Evolutionary conservation across 2,329 filamentous ascomycete genomes (phyloP), one percentile per base, ranked within the genome.

Genomic region (Fusarium sp.): DNA sequence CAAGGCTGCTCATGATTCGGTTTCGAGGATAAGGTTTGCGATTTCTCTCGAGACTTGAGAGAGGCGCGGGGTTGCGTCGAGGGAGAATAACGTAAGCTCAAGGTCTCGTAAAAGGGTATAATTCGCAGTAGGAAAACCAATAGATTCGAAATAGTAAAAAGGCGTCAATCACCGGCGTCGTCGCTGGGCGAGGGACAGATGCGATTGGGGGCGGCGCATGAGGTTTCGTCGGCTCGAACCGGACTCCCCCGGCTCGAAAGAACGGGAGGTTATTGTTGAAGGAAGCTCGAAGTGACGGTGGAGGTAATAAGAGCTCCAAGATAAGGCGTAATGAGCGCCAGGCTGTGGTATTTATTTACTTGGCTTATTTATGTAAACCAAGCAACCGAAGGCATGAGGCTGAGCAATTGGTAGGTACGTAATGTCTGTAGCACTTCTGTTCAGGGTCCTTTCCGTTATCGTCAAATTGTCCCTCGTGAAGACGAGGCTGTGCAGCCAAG

Each of bases 1-100:
- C 85, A 77, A 80, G 76, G 78, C 79, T 83, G 74, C 75, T 76
- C 80, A 80, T 81, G 73, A 70, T 79, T 76, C 46, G 70, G 69
- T 49, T 30, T 66, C 65, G 68, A 64, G 52, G 41, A 49, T 52
- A 59, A 38, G 38, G 67, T 50, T 59, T 58, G 59, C 60, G 45
- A 63, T 65, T 64, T 48, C 60, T 37, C 58, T 57, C 67, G n/a
- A 66, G 46, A 38, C 32, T 60, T 38, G 45, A 59, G 40, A 41
- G 44, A 56, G 60, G 62, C 63, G 65, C 64, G 65, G 65, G 71
- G 67, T 73, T 64, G 71, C 49, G 32, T 40, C n/a, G 46, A 50
- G 23, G 33, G 44, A 56, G 42, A 63, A 63, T 71, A 48, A 46
- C 58, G 63, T 63, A 64, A 69, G 64, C 53, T 41, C 37, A 35